Percentiles rank a stretch among this genome's conserved stretches.
Evolutionary conservation across 441 rosid genomes (phyloP).

Genomic region (Biscutella laevigata): DNA sequence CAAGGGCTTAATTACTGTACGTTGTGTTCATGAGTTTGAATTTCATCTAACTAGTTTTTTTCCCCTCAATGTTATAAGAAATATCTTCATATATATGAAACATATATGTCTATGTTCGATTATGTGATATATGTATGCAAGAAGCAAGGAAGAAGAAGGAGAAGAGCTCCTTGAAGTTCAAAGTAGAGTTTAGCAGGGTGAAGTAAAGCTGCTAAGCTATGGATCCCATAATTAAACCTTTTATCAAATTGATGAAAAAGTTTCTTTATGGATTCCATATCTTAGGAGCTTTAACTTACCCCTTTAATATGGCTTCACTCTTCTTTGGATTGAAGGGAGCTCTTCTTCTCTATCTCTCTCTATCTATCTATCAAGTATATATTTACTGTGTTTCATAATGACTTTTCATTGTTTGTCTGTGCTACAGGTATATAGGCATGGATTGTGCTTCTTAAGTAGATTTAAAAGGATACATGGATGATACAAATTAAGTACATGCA

Average conservation of each 20-base stretch:
- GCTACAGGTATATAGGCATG: not conserved
- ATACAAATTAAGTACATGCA: too few species aligned
- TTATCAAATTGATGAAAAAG: not conserved
- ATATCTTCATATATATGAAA: not conserved
- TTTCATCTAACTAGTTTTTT: not conserved
- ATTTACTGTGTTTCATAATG: not conserved
- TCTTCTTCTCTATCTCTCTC: not conserved
- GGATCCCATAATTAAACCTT: conserved; percentile 24
- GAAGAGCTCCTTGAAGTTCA: conserved; percentile 23
- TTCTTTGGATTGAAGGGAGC: conserved; percentile 24
- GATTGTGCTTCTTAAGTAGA: not conserved
- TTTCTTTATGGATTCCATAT: conserved; percentile 16
- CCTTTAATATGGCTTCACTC: conserved; percentile 14
- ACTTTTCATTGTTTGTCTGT: not conserved
- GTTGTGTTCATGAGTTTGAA: not conserved
- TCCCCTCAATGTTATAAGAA: not conserved
- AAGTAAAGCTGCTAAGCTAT: conserved; percentile 22
- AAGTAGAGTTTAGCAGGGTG: conserved; percentile 17
- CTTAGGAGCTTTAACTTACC: conserved; percentile 17
- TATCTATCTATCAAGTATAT: not conserved
- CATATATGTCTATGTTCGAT: not conserved
- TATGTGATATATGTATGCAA: not conserved
- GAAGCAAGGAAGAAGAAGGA: not conserved
- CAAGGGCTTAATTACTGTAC: not conserved
- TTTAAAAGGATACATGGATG: too few species aligned